Conservation (phyloP, 345 rosid genomes). For the Corchorus olitorius region DNA sequence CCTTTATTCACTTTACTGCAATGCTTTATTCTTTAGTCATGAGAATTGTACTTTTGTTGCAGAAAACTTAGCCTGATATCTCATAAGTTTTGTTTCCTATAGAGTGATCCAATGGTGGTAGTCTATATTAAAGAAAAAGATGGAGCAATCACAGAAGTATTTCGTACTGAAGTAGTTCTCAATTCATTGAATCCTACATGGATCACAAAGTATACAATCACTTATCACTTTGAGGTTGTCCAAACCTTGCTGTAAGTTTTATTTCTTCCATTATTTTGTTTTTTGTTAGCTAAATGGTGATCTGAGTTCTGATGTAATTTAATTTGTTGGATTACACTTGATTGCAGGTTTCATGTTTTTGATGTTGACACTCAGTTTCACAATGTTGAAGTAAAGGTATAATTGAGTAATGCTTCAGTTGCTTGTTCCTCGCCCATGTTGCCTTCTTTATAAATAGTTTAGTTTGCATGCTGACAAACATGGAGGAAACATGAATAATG, state of each 20-base stretch:
- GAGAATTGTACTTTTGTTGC: slow-evolving; percentile 5
- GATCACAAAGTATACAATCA: slow-evolving; percentile 54
- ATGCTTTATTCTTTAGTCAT: slow-evolving; percentile 2
- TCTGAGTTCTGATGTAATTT: slow-evolving; percentile 22
- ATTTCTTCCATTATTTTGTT: background rate
- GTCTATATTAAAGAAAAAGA: slow-evolving; percentile 66
- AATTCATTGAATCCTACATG: slow-evolving; percentile 83
- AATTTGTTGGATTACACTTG: slow-evolving; percentile 23
- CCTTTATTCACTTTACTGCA: slow-evolving; percentile 14
- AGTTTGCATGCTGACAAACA: slow-evolving; percentile 3
- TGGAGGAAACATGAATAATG: background rate
- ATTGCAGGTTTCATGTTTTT: slow-evolving; percentile 65
- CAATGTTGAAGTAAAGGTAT: slow-evolving; percentile 71
- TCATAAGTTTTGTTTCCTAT: slow-evolving; percentile 35
- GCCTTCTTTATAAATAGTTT: background rate
- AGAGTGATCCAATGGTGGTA: slow-evolving; percentile 95
- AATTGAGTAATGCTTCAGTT: background rate
- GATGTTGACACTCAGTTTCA: slow-evolving; percentile 85
- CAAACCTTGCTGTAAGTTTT: slow-evolving; percentile 77
- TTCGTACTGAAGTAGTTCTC: slow-evolving; percentile 78
- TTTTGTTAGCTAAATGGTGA: slow-evolving; percentile 5
- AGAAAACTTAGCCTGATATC: slow-evolving; percentile 22
- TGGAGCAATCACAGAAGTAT: slow-evolving; percentile 61
- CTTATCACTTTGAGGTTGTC: slow-evolving; percentile 74
- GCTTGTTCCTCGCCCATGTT: background rate